phyloP scores from a whole-genome alignment of 2,329 filamentous ascomycete species.

The Ophiostoma sp. region DNA sequence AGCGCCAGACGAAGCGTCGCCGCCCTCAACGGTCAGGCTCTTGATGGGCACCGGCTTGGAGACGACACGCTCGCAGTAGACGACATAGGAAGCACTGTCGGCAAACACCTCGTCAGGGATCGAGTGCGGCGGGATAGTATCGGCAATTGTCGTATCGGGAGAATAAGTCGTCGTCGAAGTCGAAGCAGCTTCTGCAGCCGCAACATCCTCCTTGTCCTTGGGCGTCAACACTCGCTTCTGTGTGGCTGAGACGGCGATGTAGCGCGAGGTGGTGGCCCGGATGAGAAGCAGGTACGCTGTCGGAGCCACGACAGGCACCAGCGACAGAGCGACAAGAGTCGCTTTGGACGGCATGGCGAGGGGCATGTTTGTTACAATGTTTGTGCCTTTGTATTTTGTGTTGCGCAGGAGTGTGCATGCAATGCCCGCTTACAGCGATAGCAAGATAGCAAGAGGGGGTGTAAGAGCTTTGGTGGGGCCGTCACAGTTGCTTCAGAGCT shows the following conservation, averaged over 20 bases:
- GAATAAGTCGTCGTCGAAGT: not conserved
- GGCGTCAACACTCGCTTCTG: not conserved
- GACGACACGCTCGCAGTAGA: slow-evolving; percentile 28
- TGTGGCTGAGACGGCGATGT: slow-evolving; percentile 1
- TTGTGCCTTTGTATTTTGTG: not conserved
- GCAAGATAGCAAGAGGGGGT: no score
- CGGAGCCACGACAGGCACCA: slow-evolving; percentile 23
- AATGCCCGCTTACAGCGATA: not conserved
- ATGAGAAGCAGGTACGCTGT: slow-evolving; percentile 22
- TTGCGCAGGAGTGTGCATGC: not conserved
- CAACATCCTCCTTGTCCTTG: not conserved
- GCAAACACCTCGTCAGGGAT: slow-evolving; percentile 22
- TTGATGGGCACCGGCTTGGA: slow-evolving; percentile 19
- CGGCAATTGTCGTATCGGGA: not conserved
- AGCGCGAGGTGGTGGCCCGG: slow-evolving; percentile 19
- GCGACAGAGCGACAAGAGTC: slow-evolving; percentile 14
- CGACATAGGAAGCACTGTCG: slow-evolving; percentile 17
- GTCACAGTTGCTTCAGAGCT: not conserved
- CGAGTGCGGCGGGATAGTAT: slow-evolving; percentile 17
- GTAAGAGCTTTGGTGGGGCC: not conserved
- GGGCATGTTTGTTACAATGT: not conserved
- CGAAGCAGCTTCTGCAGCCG: not conserved
- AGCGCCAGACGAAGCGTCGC: slow-evolving; percentile 19
- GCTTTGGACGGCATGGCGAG: slow-evolving; percentile 1
- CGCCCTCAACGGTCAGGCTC: slow-evolving; percentile 11